A percentile compares a stretch with the other conserved stretches of the same genome.
These are phyloP conservation scores for Hanseniaspora occidentalis DNA, from an alignment of 805 yeast species.

Conservation along the genomic window DNA sequence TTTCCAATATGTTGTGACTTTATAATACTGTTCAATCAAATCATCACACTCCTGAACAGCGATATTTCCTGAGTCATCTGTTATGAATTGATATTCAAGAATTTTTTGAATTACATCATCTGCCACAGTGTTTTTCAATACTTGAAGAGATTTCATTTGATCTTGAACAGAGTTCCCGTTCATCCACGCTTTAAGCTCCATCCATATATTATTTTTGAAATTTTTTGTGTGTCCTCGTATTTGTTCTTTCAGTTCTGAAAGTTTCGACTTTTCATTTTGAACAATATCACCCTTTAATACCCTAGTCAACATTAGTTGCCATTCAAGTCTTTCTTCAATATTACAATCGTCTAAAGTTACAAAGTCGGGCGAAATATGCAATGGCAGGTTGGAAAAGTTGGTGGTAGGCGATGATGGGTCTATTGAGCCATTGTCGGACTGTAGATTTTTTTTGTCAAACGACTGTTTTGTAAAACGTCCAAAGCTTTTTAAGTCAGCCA, in stretches of 20 bases:
- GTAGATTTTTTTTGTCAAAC: no score
- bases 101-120: slow-evolving; percentile 65
- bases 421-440: not conserved
- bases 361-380: no score
- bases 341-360: slow-evolving; percentile 27
- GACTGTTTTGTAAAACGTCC: no score
- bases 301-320: slow-evolving; percentile 89
- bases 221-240: slow-evolving; percentile 22
- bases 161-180: slow-evolving; percentile 72
- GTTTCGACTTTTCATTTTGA: slow-evolving; percentile 72
- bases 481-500: slow-evolving; percentile 15
- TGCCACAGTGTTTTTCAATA: slow-evolving; percentile 49
- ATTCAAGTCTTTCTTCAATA: slow-evolving; percentile 64
- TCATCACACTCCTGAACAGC: slow-evolving; percentile 26
- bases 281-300: slow-evolving; percentile 95
- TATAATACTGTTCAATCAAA: slow-evolving; percentile 48
- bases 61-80: slow-evolving; percentile 15
- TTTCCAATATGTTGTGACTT: slow-evolving; percentile 68
- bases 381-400: no score
- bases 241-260: slow-evolving; percentile 34
- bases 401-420: no score
- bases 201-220: slow-evolving; percentile 69
- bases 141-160: slow-evolving; percentile 56
- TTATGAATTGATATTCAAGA: slow-evolving; percentile 43
- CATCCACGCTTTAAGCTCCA: slow-evolving; percentile 72